phyloP scores from a whole-genome alignment of 768 basidiomycete species.

The Termitomyces sp. region DNA sequence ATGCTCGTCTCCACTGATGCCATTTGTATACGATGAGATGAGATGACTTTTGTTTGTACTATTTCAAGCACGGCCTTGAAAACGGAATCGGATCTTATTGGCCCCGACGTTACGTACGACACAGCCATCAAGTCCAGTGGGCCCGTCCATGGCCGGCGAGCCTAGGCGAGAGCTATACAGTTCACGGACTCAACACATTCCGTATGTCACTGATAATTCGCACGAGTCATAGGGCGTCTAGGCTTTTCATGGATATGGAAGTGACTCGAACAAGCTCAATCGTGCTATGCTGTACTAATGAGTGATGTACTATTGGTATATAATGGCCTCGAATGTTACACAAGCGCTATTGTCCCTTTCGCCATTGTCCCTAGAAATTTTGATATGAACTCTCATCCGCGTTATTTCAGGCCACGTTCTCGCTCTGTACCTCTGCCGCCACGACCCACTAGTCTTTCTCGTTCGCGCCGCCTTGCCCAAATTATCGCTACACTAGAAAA shows the following conservation, averaged over 20 bases:
- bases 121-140: neutral
- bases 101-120: too few relatives aligned
- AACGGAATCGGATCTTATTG: neutral
- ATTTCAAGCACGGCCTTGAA: neutral
- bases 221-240: too few relatives aligned
- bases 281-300: too few relatives aligned
- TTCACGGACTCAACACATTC: too few relatives aligned
- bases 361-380: neutral
- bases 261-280: too few relatives aligned
- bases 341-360: neutral
- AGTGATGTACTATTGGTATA: neutral
- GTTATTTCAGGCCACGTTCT: slow-evolving; percentile 1
- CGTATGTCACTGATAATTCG: too few relatives aligned
- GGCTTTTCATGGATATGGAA: too few relatives aligned
- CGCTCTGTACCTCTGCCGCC: slow-evolving; percentile 2
- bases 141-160: neutral
- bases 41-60: neutral
- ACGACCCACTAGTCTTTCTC: neutral
- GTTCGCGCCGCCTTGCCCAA: neutral
- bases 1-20: neutral
- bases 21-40: neutral
- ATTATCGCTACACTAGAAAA: neutral
- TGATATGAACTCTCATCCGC: slow-evolving; percentile 2
- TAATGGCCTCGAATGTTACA: neutral
- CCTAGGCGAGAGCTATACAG: too few relatives aligned